These are phyloP conservation scores for Linnemannia schmuckeri DNA, from an alignment of 192 early-diverging fungal genomes.

Conservation along the genomic window DNA sequence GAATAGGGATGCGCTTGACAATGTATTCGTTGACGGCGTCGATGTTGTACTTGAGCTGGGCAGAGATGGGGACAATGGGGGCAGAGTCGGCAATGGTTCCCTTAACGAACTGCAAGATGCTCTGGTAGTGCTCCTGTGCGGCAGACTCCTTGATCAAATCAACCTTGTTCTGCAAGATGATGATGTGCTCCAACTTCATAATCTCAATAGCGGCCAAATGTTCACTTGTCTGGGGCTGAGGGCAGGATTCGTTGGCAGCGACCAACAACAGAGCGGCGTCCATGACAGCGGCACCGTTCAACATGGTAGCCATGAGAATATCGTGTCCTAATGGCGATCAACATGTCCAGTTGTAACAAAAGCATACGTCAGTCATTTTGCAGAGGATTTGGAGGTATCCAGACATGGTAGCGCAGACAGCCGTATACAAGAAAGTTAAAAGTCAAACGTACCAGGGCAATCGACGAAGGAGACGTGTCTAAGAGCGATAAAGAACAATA, in stretches of 20 bases:
- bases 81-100: conserved; percentile 94
- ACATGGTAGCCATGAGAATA: conserved; percentile 99
- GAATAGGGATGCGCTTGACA: conserved; percentile 94
- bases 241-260: conserved; percentile 98
- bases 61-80: conserved; percentile 97
- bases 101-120: conserved; percentile 94
- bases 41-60: conserved; percentile 99
- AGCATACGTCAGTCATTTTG: not conserved
- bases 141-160: conserved; percentile 96
- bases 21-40: conserved; percentile 99
- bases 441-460: conserved; percentile 83
- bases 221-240: conserved; percentile 98
- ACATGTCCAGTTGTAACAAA: not conserved
- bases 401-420: not conserved
- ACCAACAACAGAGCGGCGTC: conserved; percentile 97
- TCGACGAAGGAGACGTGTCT: conserved; percentile 99
- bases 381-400: not conserved
- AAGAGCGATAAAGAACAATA: conserved; percentile 2
- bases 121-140: conserved; percentile 89
- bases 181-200: conserved; percentile 97
- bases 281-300: conserved; percentile 99
- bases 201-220: conserved; percentile 99
- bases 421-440: not conserved
- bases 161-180: conserved; percentile 99
- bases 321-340: conserved; percentile 76